Evolutionary conservation across 495 filamentous ascomycete genomes (phyloP).

Genomic region (Penicillium manginii): DNA sequence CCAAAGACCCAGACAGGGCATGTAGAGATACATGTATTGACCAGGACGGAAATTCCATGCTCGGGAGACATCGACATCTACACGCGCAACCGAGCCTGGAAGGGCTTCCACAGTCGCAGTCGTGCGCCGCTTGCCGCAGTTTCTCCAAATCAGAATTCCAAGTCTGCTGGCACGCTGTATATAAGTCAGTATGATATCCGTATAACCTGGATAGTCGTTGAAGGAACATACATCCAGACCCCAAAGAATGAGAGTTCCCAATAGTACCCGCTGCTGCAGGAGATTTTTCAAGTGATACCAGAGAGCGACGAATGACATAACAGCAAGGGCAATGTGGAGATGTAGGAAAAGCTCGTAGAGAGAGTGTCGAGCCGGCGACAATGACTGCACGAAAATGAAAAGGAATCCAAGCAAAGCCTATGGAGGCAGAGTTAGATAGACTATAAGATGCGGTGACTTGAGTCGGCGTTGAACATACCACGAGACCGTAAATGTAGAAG

Average conservation of each 20-base stretch:
- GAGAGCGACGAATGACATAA: constrained; percentile 53
- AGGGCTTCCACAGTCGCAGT: constrained; percentile 56
- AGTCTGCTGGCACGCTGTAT: constrained; percentile 60
- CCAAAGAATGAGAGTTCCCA: constrained; percentile 46
- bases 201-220: constrained; percentile 7
- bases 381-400: constrained; percentile 52
- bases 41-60: constrained; percentile 55
- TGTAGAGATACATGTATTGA: constrained; percentile 60
- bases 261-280: constrained; percentile 41
- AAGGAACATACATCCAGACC: constrained; percentile 38
- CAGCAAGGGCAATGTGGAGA: constrained; percentile 53
- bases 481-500: constrained; percentile 41
- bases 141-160: constrained; percentile 63
- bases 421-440: background rate
- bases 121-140: constrained; percentile 44
- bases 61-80: constrained; percentile 53
- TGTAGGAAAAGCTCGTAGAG: constrained; percentile 64
- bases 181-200: constrained; percentile 18
- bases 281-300: constrained; percentile 57
- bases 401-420: constrained; percentile 50
- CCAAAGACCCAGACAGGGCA: constrained; percentile 53
- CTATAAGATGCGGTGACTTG: too few relatives aligned
- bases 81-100: constrained; percentile 50
- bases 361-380: constrained; percentile 57
- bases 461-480: constrained; percentile 28